Conservation (phyloP, 2,329 filamentous ascomycete species). For the Fusarium citri region DNA sequence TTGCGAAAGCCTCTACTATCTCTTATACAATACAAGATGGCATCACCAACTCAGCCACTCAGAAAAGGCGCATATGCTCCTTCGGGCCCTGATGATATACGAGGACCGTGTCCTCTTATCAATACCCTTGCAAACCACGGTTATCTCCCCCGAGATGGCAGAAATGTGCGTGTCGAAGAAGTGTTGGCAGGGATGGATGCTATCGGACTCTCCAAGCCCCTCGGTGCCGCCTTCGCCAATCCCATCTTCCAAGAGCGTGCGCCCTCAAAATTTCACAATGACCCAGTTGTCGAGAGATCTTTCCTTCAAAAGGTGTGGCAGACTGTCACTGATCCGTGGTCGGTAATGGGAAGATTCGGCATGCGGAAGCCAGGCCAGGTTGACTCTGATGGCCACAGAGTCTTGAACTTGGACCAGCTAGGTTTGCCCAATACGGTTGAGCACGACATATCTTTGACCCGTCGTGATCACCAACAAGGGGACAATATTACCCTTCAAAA, state of each 20-base stretch:
- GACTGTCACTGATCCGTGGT: constrained; percentile 35
- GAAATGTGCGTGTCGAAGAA: constrained; percentile 33
- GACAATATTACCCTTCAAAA: constrained; percentile 32
- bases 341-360: constrained; percentile 31
- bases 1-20: neutral
- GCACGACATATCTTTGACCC: constrained; percentile 43
- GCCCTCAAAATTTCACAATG: constrained; percentile 12
- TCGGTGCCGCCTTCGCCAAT: constrained; percentile 37
- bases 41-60: constrained; percentile 18
- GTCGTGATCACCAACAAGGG: constrained; percentile 37
- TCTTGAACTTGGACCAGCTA: constrained; percentile 41
- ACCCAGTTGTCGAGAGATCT: constrained; percentile 4
- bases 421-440: constrained; percentile 35
- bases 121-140: constrained; percentile 44
- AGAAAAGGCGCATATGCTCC: constrained; percentile 33
- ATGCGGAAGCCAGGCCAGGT: constrained; percentile 40
- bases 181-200: constrained; percentile 31
- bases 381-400: constrained; percentile 29
- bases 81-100: constrained; percentile 34
- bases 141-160: constrained; percentile 41
- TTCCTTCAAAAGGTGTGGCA: constrained; percentile 19
- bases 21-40: constrained; percentile 10
- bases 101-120: constrained; percentile 42
- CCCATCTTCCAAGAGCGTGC: constrained; percentile 40
- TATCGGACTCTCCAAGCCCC: constrained; percentile 36